Evolutionary conservation across 768 basidiomycete genomes (phyloP).

Genomic region (Pholiota conissans): DNA sequence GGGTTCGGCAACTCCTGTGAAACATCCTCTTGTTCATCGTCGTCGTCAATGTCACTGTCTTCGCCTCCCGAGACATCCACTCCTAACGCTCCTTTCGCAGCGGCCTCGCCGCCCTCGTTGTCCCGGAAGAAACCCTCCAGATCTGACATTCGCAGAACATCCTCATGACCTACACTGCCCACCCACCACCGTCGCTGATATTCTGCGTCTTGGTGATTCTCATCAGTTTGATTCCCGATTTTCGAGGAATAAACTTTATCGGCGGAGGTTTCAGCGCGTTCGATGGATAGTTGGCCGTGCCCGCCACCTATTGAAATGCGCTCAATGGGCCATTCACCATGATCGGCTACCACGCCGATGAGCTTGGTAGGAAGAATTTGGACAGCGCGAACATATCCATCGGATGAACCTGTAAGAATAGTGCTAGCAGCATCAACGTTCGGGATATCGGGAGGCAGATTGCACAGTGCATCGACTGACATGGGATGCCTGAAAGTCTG

Average conservation of each 20-base stretch:
- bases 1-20: conserved; percentile 1
- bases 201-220: conserved; percentile 16
- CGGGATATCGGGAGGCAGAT: conserved; percentile 62
- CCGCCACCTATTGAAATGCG: conserved; percentile 66
- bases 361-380: conserved; percentile 88
- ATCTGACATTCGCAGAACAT: conserved; percentile 82
- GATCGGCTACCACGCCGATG: conserved; percentile 87
- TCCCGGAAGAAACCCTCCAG: conserved; percentile 68
- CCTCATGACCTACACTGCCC: conserved; percentile 92
- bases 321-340: conserved; percentile 92
- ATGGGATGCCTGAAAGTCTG: conserved; percentile 69
- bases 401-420: conserved; percentile 88
- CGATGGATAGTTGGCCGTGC: conserved; percentile 29
- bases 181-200: conserved; percentile 66
- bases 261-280: conserved; percentile 18
- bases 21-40: conserved; percentile 21
- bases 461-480: conserved; percentile 85
- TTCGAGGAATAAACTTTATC: conserved; percentile 12
- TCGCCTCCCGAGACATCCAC: conserved; percentile 22
- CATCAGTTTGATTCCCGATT: conserved; percentile 11
- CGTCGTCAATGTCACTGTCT: conserved; percentile 24
- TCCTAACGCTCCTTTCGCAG: conserved; percentile 27
- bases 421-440: conserved; percentile 64
- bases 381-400: conserved; percentile 86
- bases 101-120: conserved; percentile 36